Percentiles rank a stretch among this genome's conserved stretches.
Conservation (phyloP, 305 asterid species). For the Rubia occidens region DNA sequence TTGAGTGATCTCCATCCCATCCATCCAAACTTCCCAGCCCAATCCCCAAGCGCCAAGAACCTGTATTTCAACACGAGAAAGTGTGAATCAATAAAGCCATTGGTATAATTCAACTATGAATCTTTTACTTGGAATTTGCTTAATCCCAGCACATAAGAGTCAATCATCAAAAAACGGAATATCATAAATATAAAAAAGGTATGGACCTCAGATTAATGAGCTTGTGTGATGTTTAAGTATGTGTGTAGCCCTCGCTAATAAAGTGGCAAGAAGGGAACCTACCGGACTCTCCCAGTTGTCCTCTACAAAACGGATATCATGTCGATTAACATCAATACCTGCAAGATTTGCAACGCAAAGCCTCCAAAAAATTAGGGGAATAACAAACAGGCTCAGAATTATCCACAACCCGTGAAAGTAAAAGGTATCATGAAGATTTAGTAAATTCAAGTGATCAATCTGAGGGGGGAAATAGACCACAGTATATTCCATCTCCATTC, state of each 20-base stretch:
- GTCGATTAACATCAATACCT: conserved; percentile 89
- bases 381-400: not conserved
- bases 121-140: not conserved
- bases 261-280: conserved; percentile 28
- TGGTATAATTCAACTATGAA: not conserved
- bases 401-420: not conserved
- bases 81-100: not conserved
- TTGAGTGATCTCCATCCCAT: conserved; percentile 98
- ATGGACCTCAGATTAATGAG: not conserved
- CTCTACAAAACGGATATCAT: conserved; percentile 98
- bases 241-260: conserved; percentile 5
- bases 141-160: not conserved
- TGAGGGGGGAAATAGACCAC: not conserved
- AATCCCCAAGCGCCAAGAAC: conserved; percentile 99
- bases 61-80: conserved; percentile 28
- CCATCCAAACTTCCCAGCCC: conserved; percentile 99
- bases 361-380: not conserved
- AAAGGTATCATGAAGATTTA: conserved; percentile 2
- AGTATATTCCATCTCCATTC: not conserved
- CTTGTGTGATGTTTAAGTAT: conserved; percentile 3
- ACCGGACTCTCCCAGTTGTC: conserved; percentile 99
- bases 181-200: not conserved
- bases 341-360: conserved; percentile 20
- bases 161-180: not conserved
- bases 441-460: not conserved